phyloP scores from a whole-genome alignment of 257 asterid genomes.

The Lycium ferocissimum region DNA sequence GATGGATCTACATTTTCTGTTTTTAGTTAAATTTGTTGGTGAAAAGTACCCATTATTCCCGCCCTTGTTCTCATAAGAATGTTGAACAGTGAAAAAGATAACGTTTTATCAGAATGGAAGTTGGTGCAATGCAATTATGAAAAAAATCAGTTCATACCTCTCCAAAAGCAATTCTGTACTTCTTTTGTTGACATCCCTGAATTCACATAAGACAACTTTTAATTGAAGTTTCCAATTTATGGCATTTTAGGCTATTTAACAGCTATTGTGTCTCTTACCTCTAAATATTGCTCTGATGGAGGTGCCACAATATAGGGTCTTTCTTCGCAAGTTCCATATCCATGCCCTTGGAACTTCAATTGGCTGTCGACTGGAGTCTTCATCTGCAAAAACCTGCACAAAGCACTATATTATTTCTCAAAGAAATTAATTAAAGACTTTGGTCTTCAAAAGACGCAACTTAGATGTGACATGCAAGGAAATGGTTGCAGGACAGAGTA shows the following conservation, averaged over 20 bases:
- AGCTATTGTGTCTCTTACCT: constrained; percentile 37
- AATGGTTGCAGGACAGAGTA: neutral
- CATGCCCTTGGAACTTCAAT: constrained; percentile 37
- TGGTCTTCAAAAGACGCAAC: neutral
- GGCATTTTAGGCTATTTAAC: neutral
- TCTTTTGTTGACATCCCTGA: constrained; percentile 41
- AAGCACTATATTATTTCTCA: neutral
- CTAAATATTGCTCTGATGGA: constrained; percentile 39
- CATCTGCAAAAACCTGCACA: constrained; percentile 51
- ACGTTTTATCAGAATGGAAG: neutral
- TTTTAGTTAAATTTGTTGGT: neutral
- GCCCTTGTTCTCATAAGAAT: neutral
- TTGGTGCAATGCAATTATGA: neutral
- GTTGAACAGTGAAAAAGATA: neutral
- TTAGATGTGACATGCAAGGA: neutral
- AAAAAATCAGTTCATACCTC: constrained; percentile 36
- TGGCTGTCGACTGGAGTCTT: constrained; percentile 42
- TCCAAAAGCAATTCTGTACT: constrained; percentile 40
- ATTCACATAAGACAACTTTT: neutral
- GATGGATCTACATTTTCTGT: neutral
- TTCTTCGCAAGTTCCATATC: constrained; percentile 34
- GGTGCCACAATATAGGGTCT: constrained; percentile 42
- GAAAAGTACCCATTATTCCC: neutral
- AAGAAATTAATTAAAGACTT: neutral
- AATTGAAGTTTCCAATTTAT: neutral